Evolutionary conservation across 2,329 filamentous ascomycete species (phyloP).

Genomic region (Colletotrichum aenigma): DNA sequence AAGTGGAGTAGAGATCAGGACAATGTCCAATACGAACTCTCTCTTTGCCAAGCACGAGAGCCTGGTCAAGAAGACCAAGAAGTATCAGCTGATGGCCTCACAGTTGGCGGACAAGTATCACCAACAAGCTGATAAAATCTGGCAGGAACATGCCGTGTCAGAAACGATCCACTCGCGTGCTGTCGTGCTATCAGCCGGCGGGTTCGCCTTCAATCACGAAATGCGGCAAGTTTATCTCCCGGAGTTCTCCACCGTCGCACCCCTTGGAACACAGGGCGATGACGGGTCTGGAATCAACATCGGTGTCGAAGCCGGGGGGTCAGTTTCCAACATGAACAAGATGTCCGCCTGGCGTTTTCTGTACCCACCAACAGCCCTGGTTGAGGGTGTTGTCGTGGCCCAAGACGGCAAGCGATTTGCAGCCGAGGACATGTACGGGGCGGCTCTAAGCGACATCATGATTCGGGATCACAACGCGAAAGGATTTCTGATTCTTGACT

Average conservation of each 20-base stretch:
- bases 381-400: constrained; percentile 15
- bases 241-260: neutral
- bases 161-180: neutral
- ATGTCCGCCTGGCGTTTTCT: constrained; percentile 9
- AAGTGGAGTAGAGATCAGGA: neutral
- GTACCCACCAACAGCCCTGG: constrained; percentile 8
- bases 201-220: constrained; percentile 5
- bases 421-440: constrained; percentile 9
- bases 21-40: neutral
- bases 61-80: neutral
- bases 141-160: neutral
- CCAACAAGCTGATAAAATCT: neutral
- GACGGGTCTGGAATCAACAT: constrained; percentile 17
- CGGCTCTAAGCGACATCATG: constrained; percentile 8
- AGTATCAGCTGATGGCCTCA: neutral
- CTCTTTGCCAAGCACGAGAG: neutral
- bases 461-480: neutral
- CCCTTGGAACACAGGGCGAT: constrained; percentile 9
- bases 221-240: neutral
- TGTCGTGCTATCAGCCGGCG: constrained; percentile 14
- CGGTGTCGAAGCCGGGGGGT: neutral
- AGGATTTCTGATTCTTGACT: constrained; percentile 18
- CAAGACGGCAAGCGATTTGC: neutral
- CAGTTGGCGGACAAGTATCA: neutral
- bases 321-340: constrained; percentile 8